These are phyloP conservation scores for Penicillium antarcticum DNA, from an alignment of 495 filamentous ascomycete species.

Conservation along the genomic window DNA sequence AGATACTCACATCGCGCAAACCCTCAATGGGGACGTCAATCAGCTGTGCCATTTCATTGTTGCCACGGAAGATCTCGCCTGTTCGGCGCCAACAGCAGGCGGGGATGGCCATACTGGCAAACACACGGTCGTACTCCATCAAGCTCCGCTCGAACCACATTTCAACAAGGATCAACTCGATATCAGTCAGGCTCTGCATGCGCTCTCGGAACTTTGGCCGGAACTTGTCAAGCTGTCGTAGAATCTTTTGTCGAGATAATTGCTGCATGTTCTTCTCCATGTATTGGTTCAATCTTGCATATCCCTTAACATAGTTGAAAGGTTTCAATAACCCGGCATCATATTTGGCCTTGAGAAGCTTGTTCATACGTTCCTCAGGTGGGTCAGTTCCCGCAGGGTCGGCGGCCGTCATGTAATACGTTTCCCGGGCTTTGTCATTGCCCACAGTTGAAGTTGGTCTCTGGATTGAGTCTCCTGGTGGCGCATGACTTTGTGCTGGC, in stretches of 20 bases:
- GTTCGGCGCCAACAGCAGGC: slow-evolving; percentile 97
- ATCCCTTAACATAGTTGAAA: slow-evolving; percentile 97
- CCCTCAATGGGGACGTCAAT: slow-evolving; percentile 90
- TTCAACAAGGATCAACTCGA: slow-evolving; percentile 89
- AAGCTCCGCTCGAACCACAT: slow-evolving; percentile 97
- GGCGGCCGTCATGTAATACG: slow-evolving; percentile 93
- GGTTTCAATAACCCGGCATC: slow-evolving; percentile 91
- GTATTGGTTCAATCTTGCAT: slow-evolving; percentile 80
- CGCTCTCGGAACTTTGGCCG: slow-evolving; percentile 94
- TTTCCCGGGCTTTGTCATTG: slow-evolving; percentile 80
- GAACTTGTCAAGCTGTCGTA: slow-evolving; percentile 87
- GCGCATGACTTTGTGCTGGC: slow-evolving; percentile 39
- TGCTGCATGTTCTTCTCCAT: slow-evolving; percentile 84
- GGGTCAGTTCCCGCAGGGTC: slow-evolving; percentile 89
- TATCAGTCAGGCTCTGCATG: slow-evolving; percentile 85
- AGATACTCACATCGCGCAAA: slow-evolving; percentile 75
- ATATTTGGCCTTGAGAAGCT: slow-evolving; percentile 89
- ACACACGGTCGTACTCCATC: slow-evolving; percentile 97
- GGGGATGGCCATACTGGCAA: slow-evolving; percentile 97
- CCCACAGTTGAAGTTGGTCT: slow-evolving; percentile 58
- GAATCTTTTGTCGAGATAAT: slow-evolving; percentile 77
- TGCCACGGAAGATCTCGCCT: slow-evolving; percentile 95
- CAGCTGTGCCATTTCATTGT: slow-evolving; percentile 97
- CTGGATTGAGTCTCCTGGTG: slow-evolving; percentile 55
- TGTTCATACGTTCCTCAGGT: slow-evolving; percentile 93